Conservation (phyloP, 2,329 filamentous ascomycete genomes). For the Penicillium sp. region DNA sequence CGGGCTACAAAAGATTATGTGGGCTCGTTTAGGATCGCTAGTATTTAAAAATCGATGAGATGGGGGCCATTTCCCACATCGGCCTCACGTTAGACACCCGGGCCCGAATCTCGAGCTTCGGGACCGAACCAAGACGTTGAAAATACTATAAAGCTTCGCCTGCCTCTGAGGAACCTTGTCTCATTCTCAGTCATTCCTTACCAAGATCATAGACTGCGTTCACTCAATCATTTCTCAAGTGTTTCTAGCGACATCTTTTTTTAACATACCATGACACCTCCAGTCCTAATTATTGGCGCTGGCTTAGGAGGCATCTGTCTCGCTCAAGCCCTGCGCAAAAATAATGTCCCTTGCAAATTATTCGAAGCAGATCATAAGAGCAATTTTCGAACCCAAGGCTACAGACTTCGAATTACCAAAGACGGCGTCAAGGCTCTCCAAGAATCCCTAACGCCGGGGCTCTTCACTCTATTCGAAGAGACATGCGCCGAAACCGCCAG, state of each 20-base stretch:
- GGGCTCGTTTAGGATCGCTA: too few relatives aligned
- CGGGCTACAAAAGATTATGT: neutral
- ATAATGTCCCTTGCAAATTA: conserved; percentile 35
- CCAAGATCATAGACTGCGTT: neutral
- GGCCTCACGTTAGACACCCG: conserved; percentile 6
- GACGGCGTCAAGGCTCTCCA: conserved; percentile 9
- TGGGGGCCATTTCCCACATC: neutral
- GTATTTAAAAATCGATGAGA: neutral
- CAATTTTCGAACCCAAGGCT: conserved; percentile 38
- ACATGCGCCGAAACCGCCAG: conserved; percentile 16
- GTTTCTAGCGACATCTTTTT: neutral
- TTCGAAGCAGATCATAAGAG: conserved; percentile 36
- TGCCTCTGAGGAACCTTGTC: neutral
- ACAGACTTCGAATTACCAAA: conserved; percentile 29
- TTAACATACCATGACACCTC: conserved; percentile 4
- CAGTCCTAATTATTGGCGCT: conserved; percentile 37
- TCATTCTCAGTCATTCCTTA: neutral
- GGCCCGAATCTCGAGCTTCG: conserved; percentile 11
- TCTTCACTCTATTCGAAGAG: conserved; percentile 20
- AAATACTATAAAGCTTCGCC: neutral
- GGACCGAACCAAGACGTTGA: neutral
- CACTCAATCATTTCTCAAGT: neutral
- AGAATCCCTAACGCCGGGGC: conserved; percentile 12
- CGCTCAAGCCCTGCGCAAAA: conserved; percentile 36
- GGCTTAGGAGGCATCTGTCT: conserved; percentile 38